Evolutionary conservation across 1,284 basidiomycete genomes (phyloP), one percentile per base, ranked within the genome.

Genomic region (Mycena citricolor): DNA sequence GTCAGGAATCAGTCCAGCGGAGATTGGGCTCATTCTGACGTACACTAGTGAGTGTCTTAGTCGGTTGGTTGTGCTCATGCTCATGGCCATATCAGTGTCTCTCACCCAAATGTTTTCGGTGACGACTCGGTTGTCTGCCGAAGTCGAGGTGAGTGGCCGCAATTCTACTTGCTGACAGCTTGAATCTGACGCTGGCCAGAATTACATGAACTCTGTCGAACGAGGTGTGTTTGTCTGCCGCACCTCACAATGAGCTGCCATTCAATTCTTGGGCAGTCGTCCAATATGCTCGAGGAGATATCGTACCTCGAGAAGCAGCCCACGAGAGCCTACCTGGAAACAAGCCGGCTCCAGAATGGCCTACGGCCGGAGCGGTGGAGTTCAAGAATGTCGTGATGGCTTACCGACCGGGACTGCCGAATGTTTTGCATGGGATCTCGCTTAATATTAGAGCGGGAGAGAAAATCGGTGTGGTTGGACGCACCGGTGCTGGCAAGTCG

Each of bases 201-300:
- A 83, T 57, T 79, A 84, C 57, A 79, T 90, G 77, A 87, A 86
- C 58, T 76, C 81, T 2, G 83, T 87, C 1, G 86, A 90, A 63
- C 66, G 83, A 56, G 69, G 77, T 77, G 54, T 51, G 65, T 58
- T 41, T 5, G 13, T 8, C 11, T 10, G 42, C 36, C 14, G 35
- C 48, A 35, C 38, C 42, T 24, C 33, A 26, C 34, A 12, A 14
- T 38, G 14, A 30, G 30, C 10, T 3, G 22, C 42, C 30, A 51
- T 37, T 11, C 55, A 30, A 25, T 25, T 38, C 26, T 39, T 39
- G 2, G 5, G 20, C 54, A 74, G 74, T 88, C 4, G 63, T 81
- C 3, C 74, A 83, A 52, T 89, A 88, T 60, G 79, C 76, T 32
- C 70, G 70, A 39, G 65, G 67, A 25, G 69, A 74, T 37, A 51